phyloP scores from a whole-genome alignment of 495 filamentous ascomycete genomes.

The Achaetomiella virescens region DNA sequence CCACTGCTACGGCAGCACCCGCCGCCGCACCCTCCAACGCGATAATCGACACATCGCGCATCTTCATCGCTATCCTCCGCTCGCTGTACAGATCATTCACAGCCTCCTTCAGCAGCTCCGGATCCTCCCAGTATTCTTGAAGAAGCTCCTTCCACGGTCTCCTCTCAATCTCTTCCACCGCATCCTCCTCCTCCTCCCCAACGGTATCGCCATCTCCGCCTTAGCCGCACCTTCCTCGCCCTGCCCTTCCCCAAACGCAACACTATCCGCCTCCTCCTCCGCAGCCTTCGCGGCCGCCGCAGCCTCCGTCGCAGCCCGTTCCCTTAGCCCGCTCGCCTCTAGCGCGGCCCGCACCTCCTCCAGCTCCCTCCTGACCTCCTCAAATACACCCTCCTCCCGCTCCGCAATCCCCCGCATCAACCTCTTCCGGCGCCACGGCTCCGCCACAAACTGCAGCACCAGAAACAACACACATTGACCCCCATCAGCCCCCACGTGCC shows the following conservation, averaged over 20 bases:
- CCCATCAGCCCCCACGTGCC: slow-evolving; percentile 98
- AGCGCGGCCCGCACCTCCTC: slow-evolving; percentile 19
- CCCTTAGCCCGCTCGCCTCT: slow-evolving; percentile 22
- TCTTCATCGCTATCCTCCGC: slow-evolving; percentile 56
- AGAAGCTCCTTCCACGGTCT: slow-evolving; percentile 45
- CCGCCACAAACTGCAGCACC: slow-evolving; percentile 83
- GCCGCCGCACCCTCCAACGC: slow-evolving; percentile 66
- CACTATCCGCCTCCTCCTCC: background rate
- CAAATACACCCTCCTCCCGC: slow-evolving; percentile 54
- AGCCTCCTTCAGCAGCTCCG: slow-evolving; percentile 25
- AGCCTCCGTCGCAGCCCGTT: slow-evolving; percentile 16
- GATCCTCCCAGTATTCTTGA: slow-evolving; percentile 31
- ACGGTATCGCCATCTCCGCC: background rate
- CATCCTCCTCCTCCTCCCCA: slow-evolving; percentile 1
- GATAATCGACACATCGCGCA: slow-evolving; percentile 66
- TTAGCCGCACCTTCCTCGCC: background rate
- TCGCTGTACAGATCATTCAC: slow-evolving; percentile 63
- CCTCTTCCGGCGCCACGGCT: slow-evolving; percentile 80
- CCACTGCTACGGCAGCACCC: slow-evolving; percentile 57
- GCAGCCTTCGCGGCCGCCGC: slow-evolving; percentile 1
- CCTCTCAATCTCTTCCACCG: slow-evolving; percentile 16
- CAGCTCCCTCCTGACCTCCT: slow-evolving; percentile 55
- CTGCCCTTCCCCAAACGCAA: background rate
- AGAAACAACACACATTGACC: slow-evolving; percentile 82
- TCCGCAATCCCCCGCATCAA: slow-evolving; percentile 75